A percentile compares a stretch with the other conserved stretches of the same genome.
Evolutionary conservation across 1,284 basidiomycete genomes (phyloP).

Genomic region (Stygiomarasmius scandens): DNA sequence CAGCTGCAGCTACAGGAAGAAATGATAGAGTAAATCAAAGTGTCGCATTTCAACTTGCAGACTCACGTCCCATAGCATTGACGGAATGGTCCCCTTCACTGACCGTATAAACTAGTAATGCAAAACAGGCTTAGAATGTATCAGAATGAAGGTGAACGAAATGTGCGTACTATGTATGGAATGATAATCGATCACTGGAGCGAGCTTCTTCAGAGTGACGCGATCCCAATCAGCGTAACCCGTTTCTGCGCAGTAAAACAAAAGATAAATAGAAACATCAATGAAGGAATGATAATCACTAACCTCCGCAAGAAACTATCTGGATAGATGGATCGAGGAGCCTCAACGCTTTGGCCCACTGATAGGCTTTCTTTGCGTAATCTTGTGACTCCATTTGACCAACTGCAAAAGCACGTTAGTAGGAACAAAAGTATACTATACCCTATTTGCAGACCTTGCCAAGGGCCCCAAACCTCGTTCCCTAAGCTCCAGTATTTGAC

Average conservation of each 20-base stretch:
- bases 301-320: slow-evolving; percentile 60
- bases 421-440: neutral
- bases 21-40: neutral
- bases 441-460: slow-evolving; percentile 46
- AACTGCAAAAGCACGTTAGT: slow-evolving; percentile 31
- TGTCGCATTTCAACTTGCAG: too few relatives aligned
- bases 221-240: slow-evolving; percentile 47
- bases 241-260: slow-evolving; percentile 36
- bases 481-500: slow-evolving; percentile 51
- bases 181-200: slow-evolving; percentile 43
- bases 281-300: neutral
- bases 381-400: slow-evolving; percentile 61
- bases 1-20: slow-evolving; percentile 44
- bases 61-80: slow-evolving; percentile 45
- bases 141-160: neutral
- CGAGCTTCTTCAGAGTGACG: slow-evolving; percentile 39
- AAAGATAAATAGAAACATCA: neutral
- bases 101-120: slow-evolving; percentile 37
- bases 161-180: slow-evolving; percentile 37
- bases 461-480: slow-evolving; percentile 63
- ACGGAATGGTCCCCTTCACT: slow-evolving; percentile 43
- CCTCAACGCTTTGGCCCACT: slow-evolving; percentile 67
- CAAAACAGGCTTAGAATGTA: neutral
- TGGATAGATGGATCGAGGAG: slow-evolving; percentile 62
- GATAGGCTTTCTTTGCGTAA: slow-evolving; percentile 59